Base-by-base conservation (phyloP, 345 rosid species). In the Citrus sp. region DNA sequence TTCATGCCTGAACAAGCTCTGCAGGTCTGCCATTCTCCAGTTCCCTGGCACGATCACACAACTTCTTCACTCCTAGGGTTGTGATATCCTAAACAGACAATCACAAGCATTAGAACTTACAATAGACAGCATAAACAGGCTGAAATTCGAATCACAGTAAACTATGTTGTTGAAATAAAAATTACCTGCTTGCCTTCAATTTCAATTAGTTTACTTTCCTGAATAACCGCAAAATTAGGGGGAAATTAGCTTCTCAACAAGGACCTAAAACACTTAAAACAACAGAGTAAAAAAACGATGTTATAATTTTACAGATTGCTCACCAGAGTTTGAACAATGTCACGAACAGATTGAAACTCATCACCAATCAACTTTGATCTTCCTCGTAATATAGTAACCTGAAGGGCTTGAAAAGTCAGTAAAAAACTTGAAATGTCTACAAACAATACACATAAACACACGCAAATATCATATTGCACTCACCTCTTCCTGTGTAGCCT, bases 241-340 rank as follows among this genome's bases (percentile, higher is more conserved):
- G 5, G 24, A 59, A 40, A 9, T 28, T 34, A 66, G 46, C 62
- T 68, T 70, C 72, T n/a, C 40, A 25, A 67, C 14, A 24, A 67
- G 42, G 80, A 60, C 73, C 42, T 35, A 19, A 59, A 19, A 78
- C 21, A 18, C 46, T 28, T 14, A 25, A 65, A 56, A 40, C n/a
- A 71, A 42, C n/a, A n/a, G 24, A 28, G 62, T 68, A 76, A 40
- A 62, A 14, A 22, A 22, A 77, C 56, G 4, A 61, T 56, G 54
- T 42, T 74, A 73, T 71, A 64, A 10, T 32, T 32, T 69, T 37
- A 61, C 77, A 78, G 69, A 82, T 62, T 12, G 54, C 78, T 82
- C 79, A 96, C 98, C 94, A 96, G 85, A 72, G 82, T 87, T 88
- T 94, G 92, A 73, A 96, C 95, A 42, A 84, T 90, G 82, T 84